These are phyloP conservation scores for Magnaporthiopsis rhizophila DNA, from an alignment of 2,329 filamentous ascomycete genomes.

Conservation along the genomic window DNA sequence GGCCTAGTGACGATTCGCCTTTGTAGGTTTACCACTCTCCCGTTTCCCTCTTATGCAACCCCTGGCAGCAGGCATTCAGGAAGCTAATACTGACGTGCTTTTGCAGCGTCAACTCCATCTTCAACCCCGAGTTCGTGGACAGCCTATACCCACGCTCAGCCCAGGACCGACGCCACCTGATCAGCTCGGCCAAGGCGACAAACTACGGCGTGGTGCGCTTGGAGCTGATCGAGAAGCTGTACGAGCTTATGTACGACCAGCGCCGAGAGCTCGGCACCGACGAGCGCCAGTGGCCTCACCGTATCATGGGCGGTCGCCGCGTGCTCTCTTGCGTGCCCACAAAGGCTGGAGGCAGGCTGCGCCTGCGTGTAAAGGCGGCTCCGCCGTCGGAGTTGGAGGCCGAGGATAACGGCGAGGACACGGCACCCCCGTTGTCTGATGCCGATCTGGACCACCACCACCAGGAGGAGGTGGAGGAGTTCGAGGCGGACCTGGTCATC, in stretches of 20 bases:
- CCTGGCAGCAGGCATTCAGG: too few species aligned
- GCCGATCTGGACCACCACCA: slow-evolving; percentile 11
- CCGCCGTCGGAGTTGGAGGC: slow-evolving; percentile 22
- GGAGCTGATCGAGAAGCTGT: slow-evolving; percentile 82
- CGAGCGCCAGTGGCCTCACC: slow-evolving; percentile 70
- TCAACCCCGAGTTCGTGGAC: slow-evolving; percentile 82
- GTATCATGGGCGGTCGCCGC: slow-evolving; percentile 63
- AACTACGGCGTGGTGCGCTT: slow-evolving; percentile 94
- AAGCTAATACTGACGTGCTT: too few species aligned
- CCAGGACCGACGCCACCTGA: slow-evolving; percentile 48
- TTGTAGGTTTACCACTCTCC: slow-evolving; percentile 54
- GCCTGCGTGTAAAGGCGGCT: slow-evolving; percentile 50
- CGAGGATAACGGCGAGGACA: slow-evolving; percentile 25
- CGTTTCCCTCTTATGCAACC: neutral
- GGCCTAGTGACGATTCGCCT: slow-evolving; percentile 89
- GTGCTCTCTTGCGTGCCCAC: slow-evolving; percentile 49
- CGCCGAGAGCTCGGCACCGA: slow-evolving; percentile 60
- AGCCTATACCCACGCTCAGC: slow-evolving; percentile 62
- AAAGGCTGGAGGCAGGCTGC: slow-evolving; percentile 40
- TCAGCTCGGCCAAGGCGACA: slow-evolving; percentile 69
- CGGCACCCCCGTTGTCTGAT: slow-evolving; percentile 24
- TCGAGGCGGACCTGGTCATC: slow-evolving; percentile 75
- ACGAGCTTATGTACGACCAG: slow-evolving; percentile 82
- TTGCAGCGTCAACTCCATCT: slow-evolving; percentile 82
- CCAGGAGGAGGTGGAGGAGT: slow-evolving; percentile 40